Evolutionary conservation across 768 basidiomycete genomes (phyloP).

Genomic region (Tulasnella sp.): DNA sequence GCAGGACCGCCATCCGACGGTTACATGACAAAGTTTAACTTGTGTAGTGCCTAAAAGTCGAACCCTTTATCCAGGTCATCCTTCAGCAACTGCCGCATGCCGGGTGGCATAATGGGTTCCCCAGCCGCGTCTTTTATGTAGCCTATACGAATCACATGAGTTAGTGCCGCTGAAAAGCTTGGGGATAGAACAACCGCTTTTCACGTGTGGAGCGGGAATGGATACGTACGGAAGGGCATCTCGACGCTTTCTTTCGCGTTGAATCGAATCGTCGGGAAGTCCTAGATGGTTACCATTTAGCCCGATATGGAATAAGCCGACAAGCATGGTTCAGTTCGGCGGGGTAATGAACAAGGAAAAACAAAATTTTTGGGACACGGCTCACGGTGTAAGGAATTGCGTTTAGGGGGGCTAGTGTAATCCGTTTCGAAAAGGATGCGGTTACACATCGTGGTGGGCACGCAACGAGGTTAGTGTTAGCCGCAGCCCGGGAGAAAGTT

Average conservation of each 20-base stretch:
- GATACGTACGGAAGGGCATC: slow-evolving; percentile 91
- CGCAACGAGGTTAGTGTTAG: not conserved
- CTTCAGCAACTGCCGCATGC: slow-evolving; percentile 82
- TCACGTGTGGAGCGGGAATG: not conserved
- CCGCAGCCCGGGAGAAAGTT: too few species aligned
- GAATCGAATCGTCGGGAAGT: slow-evolving; percentile 86
- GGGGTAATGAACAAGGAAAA: not conserved
- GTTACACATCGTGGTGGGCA: too few species aligned
- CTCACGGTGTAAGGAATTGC: slow-evolving; percentile 71
- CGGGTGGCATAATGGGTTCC: slow-evolving; percentile 76
- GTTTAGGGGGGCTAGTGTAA: slow-evolving; percentile 51
- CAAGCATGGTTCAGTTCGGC: not conserved
- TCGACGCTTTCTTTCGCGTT: slow-evolving; percentile 86
- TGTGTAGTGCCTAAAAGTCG: slow-evolving; percentile 50
- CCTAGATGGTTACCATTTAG: slow-evolving; percentile 43
- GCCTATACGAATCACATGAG: slow-evolving; percentile 52
- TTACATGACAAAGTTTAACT: not conserved
- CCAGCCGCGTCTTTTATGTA: slow-evolving; percentile 46
- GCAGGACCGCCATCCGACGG: not conserved
- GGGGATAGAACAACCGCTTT: too few species aligned
- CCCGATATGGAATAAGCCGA: not conserved
- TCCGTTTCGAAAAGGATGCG: too few species aligned
- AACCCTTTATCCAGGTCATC: slow-evolving; percentile 85
- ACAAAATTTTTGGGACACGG: slow-evolving; percentile 7
- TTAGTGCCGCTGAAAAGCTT: not conserved